Evolutionary conservation across 257 asterid genomes (phyloP), one percentile per base, ranked within the genome.

Genomic region (Leptodermis oblonga): DNA sequence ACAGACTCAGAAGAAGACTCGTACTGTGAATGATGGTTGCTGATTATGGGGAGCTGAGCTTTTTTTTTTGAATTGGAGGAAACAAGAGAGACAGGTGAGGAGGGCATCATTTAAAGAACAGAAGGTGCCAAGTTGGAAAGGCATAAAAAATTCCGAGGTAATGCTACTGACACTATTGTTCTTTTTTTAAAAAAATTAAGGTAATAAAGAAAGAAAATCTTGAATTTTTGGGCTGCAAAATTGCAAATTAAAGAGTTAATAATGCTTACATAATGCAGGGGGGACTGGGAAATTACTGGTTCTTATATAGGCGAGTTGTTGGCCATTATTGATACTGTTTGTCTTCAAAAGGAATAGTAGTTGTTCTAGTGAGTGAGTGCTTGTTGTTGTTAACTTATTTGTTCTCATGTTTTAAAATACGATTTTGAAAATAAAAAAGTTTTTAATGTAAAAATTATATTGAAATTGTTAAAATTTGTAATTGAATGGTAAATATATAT

Each of bases 111-210:
- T 86, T 77, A 81, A 83, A 82, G 83, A 73, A 73, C 1, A 75
- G 89, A 85, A 80, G 83, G 78, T 81, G 83, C 87, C 89, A 85
- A 82, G 81, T 76, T 76, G 74, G 74, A 70, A 78, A 84, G 77
- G 83, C 67, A 65, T 80, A 79, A 76, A 72, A 63, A 66, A 55
- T 36, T 72, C 71, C 28, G 53, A 69, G 63, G 55, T 68, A 73
- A 74, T 53, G 12, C 39, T 25, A 20, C 25, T 58, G 37, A 33
- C 12, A 5, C 34, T 20, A 31, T 14, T 61, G 46, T 25, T 49
- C 5, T 15, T 2, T 26, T 30, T 20, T 52, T 52, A 52, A 52
- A 52, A 52, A 52, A n/a, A 14, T 52, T 52, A 52, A 30, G 59
- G 59, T 52, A 52, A 39, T 4, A 39, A 4, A 4, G 43, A 4